phyloP scores from a whole-genome alignment of 2,329 filamentous ascomycete genomes.

The Fusarium ambrosium region DNA sequence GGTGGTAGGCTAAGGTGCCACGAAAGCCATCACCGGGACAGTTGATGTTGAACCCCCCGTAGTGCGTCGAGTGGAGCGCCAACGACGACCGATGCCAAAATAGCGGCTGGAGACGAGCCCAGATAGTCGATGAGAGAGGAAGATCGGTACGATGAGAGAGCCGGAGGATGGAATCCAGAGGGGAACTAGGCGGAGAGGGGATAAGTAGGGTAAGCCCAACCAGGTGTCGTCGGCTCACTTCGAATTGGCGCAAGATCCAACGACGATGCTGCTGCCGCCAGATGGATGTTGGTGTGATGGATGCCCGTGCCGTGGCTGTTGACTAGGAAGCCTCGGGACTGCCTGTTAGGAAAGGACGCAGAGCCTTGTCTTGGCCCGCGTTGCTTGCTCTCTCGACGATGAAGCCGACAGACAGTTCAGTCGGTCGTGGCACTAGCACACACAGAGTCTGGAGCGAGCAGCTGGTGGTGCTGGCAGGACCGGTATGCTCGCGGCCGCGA shows the following conservation, averaged over 20 bases:
- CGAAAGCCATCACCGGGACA: slow-evolving; percentile 51
- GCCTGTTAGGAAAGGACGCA: slow-evolving; percentile 35
- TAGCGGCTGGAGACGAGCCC: slow-evolving; percentile 39
- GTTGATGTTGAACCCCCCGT: slow-evolving; percentile 45
- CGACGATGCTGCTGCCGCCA: slow-evolving; percentile 15
- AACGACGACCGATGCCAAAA: slow-evolving; percentile 42
- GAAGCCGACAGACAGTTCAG: slow-evolving; percentile 26
- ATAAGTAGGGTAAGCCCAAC: slow-evolving; percentile 45
- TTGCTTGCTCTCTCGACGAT: slow-evolving; percentile 30
- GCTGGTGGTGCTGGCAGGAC: slow-evolving; percentile 25
- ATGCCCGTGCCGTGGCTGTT: slow-evolving; percentile 22
- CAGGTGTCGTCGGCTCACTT: slow-evolving; percentile 34
- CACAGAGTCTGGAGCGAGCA: slow-evolving; percentile 30
- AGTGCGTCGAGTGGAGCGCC: slow-evolving; percentile 47
- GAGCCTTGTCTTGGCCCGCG: slow-evolving; percentile 37
- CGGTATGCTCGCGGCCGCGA: slow-evolving; percentile 47
- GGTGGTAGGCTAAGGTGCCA: slow-evolving; percentile 53
- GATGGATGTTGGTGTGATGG: slow-evolving; percentile 43
- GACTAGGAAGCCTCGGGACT: slow-evolving; percentile 31
- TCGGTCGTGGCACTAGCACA: slow-evolving; percentile 43
- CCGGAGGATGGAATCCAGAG: slow-evolving; percentile 33
- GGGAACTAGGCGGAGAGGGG: slow-evolving; percentile 44
- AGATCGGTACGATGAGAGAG: slow-evolving; percentile 37
- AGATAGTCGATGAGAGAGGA: slow-evolving; percentile 39
- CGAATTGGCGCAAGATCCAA: slow-evolving; percentile 29